These are phyloP conservation scores for Dryadomyces quercivorus DNA, from an alignment of 2,329 filamentous ascomycete species.

Conservation along the genomic window DNA sequence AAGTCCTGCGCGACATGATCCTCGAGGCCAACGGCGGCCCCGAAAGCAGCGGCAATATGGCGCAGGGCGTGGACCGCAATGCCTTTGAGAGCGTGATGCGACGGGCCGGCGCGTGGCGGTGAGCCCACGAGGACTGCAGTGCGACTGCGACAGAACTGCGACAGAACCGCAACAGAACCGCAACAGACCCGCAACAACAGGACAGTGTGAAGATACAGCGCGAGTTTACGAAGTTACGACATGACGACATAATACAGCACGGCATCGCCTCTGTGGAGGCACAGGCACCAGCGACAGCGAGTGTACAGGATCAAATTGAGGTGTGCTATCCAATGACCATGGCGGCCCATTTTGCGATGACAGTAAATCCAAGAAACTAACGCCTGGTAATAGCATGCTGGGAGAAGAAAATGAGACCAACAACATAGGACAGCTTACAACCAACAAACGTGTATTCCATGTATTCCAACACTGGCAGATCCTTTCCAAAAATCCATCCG, in stretches of 20 bases:
- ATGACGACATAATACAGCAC: not conserved
- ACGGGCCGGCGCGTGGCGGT: slow-evolving; percentile 70
- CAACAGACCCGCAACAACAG: not conserved
- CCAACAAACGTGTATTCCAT: not conserved
- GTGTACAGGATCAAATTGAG: not conserved
- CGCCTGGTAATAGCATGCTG: slow-evolving; percentile 1
- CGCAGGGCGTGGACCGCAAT: slow-evolving; percentile 57
- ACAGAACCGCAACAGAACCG: not conserved
- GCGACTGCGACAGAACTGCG: not conserved
- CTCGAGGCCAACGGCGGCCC: slow-evolving; percentile 80
- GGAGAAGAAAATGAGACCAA: not conserved
- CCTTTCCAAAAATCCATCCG: not conserved
- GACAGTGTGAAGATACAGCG: not conserved
- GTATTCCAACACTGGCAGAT: not conserved
- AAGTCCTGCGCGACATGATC: slow-evolving; percentile 85
- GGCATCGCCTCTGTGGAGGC: no score
- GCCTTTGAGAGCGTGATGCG: slow-evolving; percentile 84
- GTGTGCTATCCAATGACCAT: not conserved
- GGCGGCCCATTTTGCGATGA: not conserved
- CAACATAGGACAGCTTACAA: not conserved
- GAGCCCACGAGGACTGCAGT: slow-evolving; percentile 19
- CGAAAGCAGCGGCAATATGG: slow-evolving; percentile 54
- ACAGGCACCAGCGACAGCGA: not conserved
- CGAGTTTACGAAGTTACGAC: not conserved
- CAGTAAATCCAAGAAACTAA: not conserved